Percentiles rank a stretch among this genome's conserved stretches.
Conservation (phyloP, 2,329 filamentous ascomycete species). For the Endoconidiophora polonica region DNA sequence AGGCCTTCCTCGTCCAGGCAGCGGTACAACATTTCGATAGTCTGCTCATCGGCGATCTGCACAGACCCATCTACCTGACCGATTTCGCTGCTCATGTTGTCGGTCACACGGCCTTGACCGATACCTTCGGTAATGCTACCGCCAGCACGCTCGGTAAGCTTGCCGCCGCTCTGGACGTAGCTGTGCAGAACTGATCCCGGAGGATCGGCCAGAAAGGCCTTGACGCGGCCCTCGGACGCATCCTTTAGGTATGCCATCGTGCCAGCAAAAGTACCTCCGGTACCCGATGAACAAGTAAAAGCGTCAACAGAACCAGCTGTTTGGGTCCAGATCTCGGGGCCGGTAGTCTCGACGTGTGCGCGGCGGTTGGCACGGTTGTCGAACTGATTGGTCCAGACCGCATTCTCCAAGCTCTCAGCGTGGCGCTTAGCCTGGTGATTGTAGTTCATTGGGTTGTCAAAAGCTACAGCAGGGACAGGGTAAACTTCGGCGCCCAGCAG, state of each 20-base stretch:
- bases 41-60: slow-evolving; percentile 79
- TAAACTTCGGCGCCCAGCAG: slow-evolving; percentile 89
- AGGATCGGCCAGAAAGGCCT: slow-evolving; percentile 82
- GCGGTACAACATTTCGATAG: slow-evolving; percentile 92
- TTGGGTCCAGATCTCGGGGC: slow-evolving; percentile 93
- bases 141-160: slow-evolving; percentile 63
- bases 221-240: slow-evolving; percentile 57
- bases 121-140: slow-evolving; percentile 95
- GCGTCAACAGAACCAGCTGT: slow-evolving; percentile 74
- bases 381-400: slow-evolving; percentile 98
- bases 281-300: slow-evolving; percentile 90
- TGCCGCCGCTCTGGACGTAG: slow-evolving; percentile 74
- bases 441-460: slow-evolving; percentile 91
- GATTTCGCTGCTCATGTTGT: slow-evolving; percentile 78
- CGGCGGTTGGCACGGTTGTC: slow-evolving; percentile 89
- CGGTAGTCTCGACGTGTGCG: slow-evolving; percentile 92
- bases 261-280: slow-evolving; percentile 79
- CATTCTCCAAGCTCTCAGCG: slow-evolving; percentile 70
- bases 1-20: slow-evolving; percentile 91
- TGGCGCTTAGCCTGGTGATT: slow-evolving; percentile 89
- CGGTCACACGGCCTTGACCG: slow-evolving; percentile 89
- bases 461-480: slow-evolving; percentile 87
- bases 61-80: slow-evolving; percentile 70
- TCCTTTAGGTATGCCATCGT: slow-evolving; percentile 81
- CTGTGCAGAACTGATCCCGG: slow-evolving; percentile 86